These are phyloP conservation scores for Aureobasidium sp. DNA, from an alignment of 2,329 filamentous ascomycete species.

Conservation along the genomic window DNA sequence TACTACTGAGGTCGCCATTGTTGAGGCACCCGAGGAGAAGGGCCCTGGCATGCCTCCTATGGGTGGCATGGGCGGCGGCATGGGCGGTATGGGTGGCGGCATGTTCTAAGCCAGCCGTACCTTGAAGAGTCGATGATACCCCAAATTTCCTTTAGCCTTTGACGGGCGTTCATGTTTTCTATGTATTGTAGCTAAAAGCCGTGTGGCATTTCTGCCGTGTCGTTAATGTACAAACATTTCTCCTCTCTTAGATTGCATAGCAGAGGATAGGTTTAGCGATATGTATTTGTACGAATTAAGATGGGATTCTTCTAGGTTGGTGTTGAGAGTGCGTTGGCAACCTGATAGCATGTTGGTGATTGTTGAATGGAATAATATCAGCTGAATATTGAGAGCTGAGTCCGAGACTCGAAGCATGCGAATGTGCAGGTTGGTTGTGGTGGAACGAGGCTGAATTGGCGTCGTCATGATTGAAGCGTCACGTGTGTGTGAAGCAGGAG, in stretches of 20 bases:
- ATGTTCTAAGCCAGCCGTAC: conserved; percentile 51
- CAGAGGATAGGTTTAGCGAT: background rate
- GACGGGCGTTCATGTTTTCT: conserved; percentile 1
- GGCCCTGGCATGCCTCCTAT: conserved; percentile 48
- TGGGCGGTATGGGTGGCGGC: conserved; percentile 57
- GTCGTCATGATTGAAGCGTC: background rate
- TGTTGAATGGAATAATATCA: too few relatives aligned
- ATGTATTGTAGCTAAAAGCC: conserved; percentile 16
- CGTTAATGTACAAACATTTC: conserved; percentile 14
- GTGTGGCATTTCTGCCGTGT: conserved; percentile 13
- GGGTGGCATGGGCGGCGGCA: conserved; percentile 56
- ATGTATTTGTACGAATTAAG: background rate
- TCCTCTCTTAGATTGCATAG: conserved; percentile 11
- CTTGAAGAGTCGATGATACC: conserved; percentile 15
- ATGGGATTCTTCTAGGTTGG: background rate
- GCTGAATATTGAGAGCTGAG: too few relatives aligned
- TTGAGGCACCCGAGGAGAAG: conserved; percentile 94
- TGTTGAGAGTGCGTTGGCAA: background rate
- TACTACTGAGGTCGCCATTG: conserved; percentile 96
- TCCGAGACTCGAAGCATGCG: background rate
- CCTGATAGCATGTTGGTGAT: background rate
- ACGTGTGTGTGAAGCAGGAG: background rate
- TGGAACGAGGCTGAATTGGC: background rate
- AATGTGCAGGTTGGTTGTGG: background rate
- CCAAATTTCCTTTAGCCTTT: conserved; percentile 11